These are phyloP conservation scores for Gossypium gossypioides DNA, from an alignment of 441 rosid genomes.

Conservation along the genomic window DNA sequence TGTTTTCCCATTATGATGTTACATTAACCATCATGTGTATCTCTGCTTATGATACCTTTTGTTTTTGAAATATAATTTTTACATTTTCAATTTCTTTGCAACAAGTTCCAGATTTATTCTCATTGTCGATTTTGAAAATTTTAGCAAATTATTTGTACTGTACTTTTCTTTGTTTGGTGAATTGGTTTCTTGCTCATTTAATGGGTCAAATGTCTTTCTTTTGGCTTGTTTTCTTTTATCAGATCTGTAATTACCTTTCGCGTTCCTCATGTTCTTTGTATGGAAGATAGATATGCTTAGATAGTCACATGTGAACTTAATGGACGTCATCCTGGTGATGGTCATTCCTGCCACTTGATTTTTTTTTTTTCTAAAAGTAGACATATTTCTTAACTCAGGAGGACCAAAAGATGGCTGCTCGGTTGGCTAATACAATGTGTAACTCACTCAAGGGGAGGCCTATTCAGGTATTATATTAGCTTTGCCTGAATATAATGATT, in stretches of 20 bases:
- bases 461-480: conserved; percentile 55
- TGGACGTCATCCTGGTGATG: not conserved
- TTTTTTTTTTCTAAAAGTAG: not conserved
- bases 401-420: conserved; percentile 72
- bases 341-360: not conserved
- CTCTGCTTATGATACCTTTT: not conserved
- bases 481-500: conserved; percentile 11
- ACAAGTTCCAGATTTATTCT: conserved; percentile 3
- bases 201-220: not conserved
- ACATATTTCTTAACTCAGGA: conserved; percentile 40
- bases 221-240: not conserved
- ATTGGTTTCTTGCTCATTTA: not conserved
- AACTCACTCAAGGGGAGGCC: conserved; percentile 90
- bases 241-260: not conserved
- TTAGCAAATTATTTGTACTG: not conserved
- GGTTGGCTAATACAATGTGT: conserved; percentile 62
- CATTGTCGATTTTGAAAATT: not conserved
- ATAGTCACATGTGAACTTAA: not conserved
- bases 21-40: not conserved
- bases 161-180: not conserved
- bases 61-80: not conserved
- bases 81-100: conserved; percentile 6
- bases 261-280: not conserved
- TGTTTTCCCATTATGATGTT: not conserved
- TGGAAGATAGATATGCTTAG: not conserved